Conservation (phyloP, 1,284 basidiomycete genomes). For the Ustilago esculenta region DNA sequence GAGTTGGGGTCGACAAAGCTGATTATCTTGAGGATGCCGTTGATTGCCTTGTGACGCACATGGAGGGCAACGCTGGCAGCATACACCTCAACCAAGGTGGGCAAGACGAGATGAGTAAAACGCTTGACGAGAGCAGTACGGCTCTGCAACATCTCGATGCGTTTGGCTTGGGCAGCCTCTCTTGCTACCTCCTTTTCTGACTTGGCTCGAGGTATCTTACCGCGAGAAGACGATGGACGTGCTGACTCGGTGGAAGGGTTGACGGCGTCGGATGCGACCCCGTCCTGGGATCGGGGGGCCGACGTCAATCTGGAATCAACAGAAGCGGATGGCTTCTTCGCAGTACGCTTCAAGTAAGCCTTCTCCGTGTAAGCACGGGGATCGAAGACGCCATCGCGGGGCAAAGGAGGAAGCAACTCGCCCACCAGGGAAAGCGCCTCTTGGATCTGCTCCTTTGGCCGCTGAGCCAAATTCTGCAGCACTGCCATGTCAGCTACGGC, state of each 20-base stretch:
- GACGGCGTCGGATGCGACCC: background rate
- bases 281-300: background rate
- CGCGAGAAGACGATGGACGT: conserved; percentile 14
- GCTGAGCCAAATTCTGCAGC: conserved; percentile 93
- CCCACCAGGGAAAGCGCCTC: conserved; percentile 61
- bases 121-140: conserved; percentile 55
- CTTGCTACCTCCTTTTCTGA: conserved; percentile 50
- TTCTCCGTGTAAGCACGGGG: conserved; percentile 88
- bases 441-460: conserved; percentile 80
- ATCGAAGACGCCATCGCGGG: conserved; percentile 89
- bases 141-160: conserved; percentile 56
- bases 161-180: conserved; percentile 51
- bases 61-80: conserved; percentile 59
- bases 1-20: conserved; percentile 59
- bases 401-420: conserved; percentile 62
- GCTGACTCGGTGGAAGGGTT: background rate
- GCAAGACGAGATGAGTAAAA: conserved; percentile 62
- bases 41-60: conserved; percentile 57
- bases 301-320: background rate
- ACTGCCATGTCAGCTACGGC: conserved; percentile 83
- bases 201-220: conserved; percentile 30
- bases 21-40: conserved; percentile 61
- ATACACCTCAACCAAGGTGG: conserved; percentile 62
- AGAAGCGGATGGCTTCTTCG: conserved; percentile 5
- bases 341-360: conserved; percentile 70